These are phyloP conservation scores for Aurifilum marmelostoma DNA, from an alignment of 2,329 filamentous ascomycete genomes.

Conservation along the genomic window DNA sequence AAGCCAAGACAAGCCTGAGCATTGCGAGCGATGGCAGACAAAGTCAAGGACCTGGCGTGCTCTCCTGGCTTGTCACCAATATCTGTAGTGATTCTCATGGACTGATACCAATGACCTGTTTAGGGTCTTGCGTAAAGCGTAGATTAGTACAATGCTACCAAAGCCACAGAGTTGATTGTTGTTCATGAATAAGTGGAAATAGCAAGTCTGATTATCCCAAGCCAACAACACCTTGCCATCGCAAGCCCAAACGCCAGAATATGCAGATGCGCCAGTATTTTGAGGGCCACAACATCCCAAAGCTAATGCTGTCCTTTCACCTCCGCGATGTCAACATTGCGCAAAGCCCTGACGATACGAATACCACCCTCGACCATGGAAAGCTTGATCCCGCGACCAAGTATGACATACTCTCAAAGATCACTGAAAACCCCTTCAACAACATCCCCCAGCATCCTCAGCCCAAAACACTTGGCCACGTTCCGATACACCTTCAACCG, in stretches of 20 bases:
- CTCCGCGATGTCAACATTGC: not conserved
- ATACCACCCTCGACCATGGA: not conserved
- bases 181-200: not conserved
- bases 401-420: constrained; percentile 38
- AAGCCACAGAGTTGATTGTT: not conserved
- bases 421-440: constrained; percentile 64
- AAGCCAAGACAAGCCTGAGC: not conserved
- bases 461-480: constrained; percentile 77
- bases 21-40: too few species aligned
- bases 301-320: not conserved
- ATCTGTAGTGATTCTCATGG: too few species aligned
- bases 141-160: not conserved
- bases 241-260: constrained; percentile 1
- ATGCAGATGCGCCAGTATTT: not conserved
- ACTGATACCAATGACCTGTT: too few species aligned
- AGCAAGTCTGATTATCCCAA: not conserved
- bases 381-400: not conserved
- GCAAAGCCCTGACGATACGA: not conserved
- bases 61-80: not conserved
- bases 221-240: not conserved
- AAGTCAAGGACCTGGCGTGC: not conserved
- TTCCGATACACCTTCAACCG: constrained; percentile 70
- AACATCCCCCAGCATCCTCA: constrained; percentile 80
- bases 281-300: not conserved
- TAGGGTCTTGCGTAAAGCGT: too few species aligned